Evolutionary conservation across 1,139 yeast genomes (phyloP), one percentile per base, ranked within the genome.

Genomic region (Kurtzmaniella quercitrusa): DNA sequence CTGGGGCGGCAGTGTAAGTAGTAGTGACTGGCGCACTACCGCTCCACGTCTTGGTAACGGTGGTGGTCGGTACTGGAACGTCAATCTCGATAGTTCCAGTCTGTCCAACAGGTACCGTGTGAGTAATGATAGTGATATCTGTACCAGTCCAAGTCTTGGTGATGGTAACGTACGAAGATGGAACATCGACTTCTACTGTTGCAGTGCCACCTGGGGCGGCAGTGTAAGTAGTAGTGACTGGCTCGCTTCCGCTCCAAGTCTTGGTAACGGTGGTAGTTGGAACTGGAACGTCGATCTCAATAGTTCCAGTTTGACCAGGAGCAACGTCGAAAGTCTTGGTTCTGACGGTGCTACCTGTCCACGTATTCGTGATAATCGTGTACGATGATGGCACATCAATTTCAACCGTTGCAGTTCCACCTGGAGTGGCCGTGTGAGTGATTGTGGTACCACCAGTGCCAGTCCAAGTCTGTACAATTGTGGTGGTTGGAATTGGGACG

Each of bases 201-300:
- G n/a, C n/a, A n/a, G n/a, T n/a, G n/a, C n/a, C n/a, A n/a, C n/a
- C n/a, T n/a, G n/a, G n/a, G n/a, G n/a, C n/a, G n/a, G n/a, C 40
- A 6, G 49, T 38, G 2, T 21, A n/a, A 2, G 51, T 48, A 23
- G 34, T 25, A 2, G 44, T 42, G 14, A 42, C 44, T 2, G 42
- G 34, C 19, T 10, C 14, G n/a, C 40, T 15, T 11, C 40, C 58
- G 8, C 51, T 41, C 52, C 56, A 54, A 0, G 56, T 49, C 1
- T 46, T 29, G 2, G 62, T 56, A 9, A 45, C 24, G 0, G 63
- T 55, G 3, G 45, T 43, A 3, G 57, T 55, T 17, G 59, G 57
- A 12, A 48, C 44, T 10, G 63, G 61, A 12, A 49, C 51, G 4
- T 48, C 45, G 12, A 57, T 52, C 9, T 45, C 46, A 34, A 57